Conservation (phyloP, 495 filamentous ascomycete species). For the Neurospora sp. region DNA sequence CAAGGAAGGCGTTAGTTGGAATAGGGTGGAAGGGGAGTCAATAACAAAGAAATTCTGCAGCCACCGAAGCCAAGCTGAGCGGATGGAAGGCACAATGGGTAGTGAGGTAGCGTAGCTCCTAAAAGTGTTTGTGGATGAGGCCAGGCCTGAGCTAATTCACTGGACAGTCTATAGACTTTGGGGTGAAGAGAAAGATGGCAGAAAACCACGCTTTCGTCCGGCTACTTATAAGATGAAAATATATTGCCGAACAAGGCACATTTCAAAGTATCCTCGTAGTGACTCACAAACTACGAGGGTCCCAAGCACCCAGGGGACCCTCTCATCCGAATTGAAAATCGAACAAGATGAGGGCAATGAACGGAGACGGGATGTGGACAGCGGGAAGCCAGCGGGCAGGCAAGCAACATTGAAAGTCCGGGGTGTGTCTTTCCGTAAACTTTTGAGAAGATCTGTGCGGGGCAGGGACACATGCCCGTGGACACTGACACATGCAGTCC, state of each 20-base stretch:
- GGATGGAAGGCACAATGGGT: background rate
- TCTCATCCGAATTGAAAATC: background rate
- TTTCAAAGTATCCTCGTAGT: background rate
- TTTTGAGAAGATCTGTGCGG: background rate
- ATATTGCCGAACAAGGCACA: background rate
- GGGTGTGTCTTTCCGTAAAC: background rate
- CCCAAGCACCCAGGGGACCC: background rate
- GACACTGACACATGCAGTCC: background rate
- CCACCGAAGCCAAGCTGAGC: background rate
- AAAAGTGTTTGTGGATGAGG: background rate
- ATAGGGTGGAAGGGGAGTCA: background rate
- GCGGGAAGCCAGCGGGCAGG: background rate
- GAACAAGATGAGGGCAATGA: background rate
- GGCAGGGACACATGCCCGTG: background rate
- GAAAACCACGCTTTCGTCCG: background rate
- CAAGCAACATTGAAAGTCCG: background rate
- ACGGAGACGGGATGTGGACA: background rate
- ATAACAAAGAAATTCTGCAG: conserved; percentile 3
- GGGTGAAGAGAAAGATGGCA: background rate
- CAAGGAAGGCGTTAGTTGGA: background rate
- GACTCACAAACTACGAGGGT: background rate
- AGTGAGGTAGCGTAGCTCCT: background rate
- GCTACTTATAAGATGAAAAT: background rate
- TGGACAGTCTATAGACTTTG: background rate
- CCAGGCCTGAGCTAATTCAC: background rate